Conservation (phyloP, 2,329 filamentous ascomycete genomes). For the Neonectria coccinea region DNA sequence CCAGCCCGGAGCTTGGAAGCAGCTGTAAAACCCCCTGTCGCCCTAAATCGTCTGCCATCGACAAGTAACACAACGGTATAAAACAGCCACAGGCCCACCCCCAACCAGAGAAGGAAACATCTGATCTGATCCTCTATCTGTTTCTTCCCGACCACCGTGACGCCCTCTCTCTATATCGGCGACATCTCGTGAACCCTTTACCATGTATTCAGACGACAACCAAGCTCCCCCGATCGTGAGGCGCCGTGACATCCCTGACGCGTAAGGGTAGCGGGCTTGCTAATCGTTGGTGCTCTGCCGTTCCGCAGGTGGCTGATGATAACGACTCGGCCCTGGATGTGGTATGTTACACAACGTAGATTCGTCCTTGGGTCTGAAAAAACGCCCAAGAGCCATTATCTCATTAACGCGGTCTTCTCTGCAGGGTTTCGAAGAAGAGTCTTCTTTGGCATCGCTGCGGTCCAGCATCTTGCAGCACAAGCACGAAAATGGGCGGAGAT, state of each 20-base stretch:
- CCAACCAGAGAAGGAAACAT: not conserved
- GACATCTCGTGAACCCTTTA: not conserved
- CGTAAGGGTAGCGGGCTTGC: slow-evolving; percentile 1
- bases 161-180: slow-evolving; percentile 2
- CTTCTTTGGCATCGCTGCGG: slow-evolving; percentile 27
- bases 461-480: slow-evolving; percentile 32
- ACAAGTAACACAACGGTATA: not conserved
- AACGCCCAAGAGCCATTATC: not conserved
- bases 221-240: slow-evolving; percentile 5
- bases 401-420: not conserved
- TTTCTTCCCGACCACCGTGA: not conserved
- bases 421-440: slow-evolving; percentile 24
- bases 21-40: not conserved
- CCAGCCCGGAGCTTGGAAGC: not conserved
- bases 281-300: not conserved
- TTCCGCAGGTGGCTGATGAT: slow-evolving; percentile 17
- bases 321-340: slow-evolving; percentile 17
- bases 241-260: slow-evolving; percentile 5
- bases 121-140: slow-evolving; percentile 2
- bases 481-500: slow-evolving; percentile 44
- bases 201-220: slow-evolving; percentile 1
- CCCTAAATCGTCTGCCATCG: not conserved
- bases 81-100: not conserved
- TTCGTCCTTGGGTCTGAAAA: not conserved
- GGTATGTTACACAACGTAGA: slow-evolving; percentile 8